Base-by-base conservation (phyloP, 352 stramenopile genomes). In the Phytophthora sansomeana region DNA sequence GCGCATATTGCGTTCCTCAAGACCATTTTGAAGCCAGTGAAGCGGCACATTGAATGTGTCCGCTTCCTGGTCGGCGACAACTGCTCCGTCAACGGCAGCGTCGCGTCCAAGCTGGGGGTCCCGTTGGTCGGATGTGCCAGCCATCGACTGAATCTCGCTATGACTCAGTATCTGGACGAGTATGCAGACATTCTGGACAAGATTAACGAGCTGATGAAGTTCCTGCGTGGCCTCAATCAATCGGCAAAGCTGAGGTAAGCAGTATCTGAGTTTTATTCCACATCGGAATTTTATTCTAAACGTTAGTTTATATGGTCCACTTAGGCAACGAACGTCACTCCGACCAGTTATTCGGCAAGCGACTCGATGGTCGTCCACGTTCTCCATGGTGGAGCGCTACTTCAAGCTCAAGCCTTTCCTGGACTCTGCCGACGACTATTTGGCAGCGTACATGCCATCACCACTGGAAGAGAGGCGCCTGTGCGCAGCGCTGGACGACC, bases 361-460 rank as follows among this genome's bases (percentile, higher is more conserved):
- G 13, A 39, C 33, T 6, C 14, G 33, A n/a, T 39, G 33, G 33
- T 39, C 33, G 13, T 39, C 33, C 33, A 39, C 5, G 11, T 39
- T n/a, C 33, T 8, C 7, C n/a, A 54, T 54, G 55, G 8, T 39
- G 1, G 33, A 63, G 30, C 17, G 55, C 2, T 63, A 41, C 14
- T 63, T 54, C 19, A 35, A 47, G 1, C 10, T 61, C 7, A 49
- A 63, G 33, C 13, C 47, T 2, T n/a, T 26, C 19, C 48, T 63
- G 8, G 44, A 54, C 30, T 44, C 19, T 2, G 33, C 33, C 5
- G 36, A 61, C 38, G 41, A 47, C 19, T 21, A 38, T 3, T 17
- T 28, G 19, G 55, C 43, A 7, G 42, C 13, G 21, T 5, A 55
- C 5, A 53, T 63, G 32, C 55, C 43, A 13, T 55, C 55, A 4